Evolutionary conservation across 129 eudicot genomes (phyloP).

Genomic region (Artemisia tridentata): DNA sequence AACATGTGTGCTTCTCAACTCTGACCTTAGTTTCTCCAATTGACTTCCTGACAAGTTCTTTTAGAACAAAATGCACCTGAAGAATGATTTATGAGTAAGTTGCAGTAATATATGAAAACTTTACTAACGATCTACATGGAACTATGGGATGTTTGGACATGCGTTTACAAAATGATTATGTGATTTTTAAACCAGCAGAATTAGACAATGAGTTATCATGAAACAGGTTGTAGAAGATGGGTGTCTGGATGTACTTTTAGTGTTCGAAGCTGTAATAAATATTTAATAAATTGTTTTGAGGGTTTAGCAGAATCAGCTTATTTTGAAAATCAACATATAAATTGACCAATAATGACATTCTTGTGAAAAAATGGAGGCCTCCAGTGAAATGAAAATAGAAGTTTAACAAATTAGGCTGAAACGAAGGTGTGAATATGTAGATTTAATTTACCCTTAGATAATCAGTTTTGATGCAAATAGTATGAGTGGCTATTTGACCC

Average conservation of each 20-base stretch:
- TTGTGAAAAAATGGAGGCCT: neutral
- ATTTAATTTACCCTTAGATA: neutral
- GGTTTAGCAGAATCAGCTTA: neutral
- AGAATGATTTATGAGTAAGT: slow-evolving; percentile 29
- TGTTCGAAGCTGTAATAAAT: neutral
- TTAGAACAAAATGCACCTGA: slow-evolving; percentile 90
- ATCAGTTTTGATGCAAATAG: slow-evolving; percentile 1
- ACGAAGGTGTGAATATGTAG: neutral
- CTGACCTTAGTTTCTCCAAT: slow-evolving; percentile 93
- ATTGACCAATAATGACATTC: neutral
- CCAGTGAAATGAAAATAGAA: neutral
- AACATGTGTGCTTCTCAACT: slow-evolving; percentile 13
- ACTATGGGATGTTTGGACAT: neutral
- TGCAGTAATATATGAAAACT: slow-evolving; percentile 13
- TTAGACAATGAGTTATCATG: neutral
- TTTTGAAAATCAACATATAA: neutral
- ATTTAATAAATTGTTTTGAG: neutral
- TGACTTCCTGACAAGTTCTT: slow-evolving; percentile 97
- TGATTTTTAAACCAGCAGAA: neutral
- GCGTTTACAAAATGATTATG: neutral
- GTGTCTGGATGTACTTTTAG: neutral
- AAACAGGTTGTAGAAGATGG: neutral
- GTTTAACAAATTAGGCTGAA: neutral
- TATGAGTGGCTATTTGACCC: neutral
- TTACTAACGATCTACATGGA: neutral